Evolutionary conservation across 192 early-diverging fungal species (phyloP), one percentile per base, ranked within the genome.

Genomic region (Coemansia sp.): DNA sequence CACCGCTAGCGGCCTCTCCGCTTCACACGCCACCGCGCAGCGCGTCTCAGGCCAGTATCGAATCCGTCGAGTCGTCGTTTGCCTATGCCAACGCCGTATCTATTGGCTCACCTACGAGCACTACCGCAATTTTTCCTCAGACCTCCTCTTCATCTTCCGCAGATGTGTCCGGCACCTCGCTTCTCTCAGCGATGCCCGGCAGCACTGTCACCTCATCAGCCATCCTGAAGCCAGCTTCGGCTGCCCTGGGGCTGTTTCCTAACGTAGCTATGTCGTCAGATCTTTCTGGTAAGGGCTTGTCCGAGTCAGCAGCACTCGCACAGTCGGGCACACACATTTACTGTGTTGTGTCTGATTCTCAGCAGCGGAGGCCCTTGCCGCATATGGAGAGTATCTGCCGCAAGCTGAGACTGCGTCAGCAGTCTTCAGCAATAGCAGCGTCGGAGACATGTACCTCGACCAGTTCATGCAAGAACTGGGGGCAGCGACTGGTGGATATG

Each of bases 281-380:
- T 38, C 68, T 74, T 69, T 70, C 80, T 59, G 68, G 75, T 75
- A 82, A 82, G 75, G 80, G 75, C 80, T 82, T 82, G 80, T 82
- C 80, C 80, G 80, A 82, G 80, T 82, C 80, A 77, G 80, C 80
- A 82, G 80, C 64, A 82, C 80, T 82, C 80, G 80, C 69, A 76
- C 80, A 82, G 75, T 82, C 80, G 75, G 75, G 67, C 75, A 53
- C 62, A 41, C 80, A 77, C 66, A 69, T 72, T 69, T 70, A 63
- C 41, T 69, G 77, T 79, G 77, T 71, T 2, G 41, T 42, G 75
- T 63, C 75, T 69, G 80, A 77, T 82, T 82, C 80, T 76, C 80
- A 82, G 80, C 80, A 82, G 80, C 80, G 80, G 80, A 82, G 48
- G 80, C 70, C 80, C 69, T 82, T 82, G 75, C 69, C 71, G 69